Conservation (phyloP, 305 asterid genomes). For the Lippia alba region DNA sequence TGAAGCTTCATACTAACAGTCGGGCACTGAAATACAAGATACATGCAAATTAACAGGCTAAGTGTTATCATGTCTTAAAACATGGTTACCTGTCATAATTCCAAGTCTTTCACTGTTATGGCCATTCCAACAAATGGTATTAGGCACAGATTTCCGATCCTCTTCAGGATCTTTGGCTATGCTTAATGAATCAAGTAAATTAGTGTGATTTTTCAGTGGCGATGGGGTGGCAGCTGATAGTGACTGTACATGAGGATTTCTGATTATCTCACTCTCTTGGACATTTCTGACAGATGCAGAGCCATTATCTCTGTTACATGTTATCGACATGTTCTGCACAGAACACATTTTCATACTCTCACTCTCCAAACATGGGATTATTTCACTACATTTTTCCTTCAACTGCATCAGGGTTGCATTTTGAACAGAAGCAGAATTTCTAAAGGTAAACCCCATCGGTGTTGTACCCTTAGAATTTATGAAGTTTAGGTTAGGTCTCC, state of each 20-base stretch:
- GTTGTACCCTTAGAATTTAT: conserved; percentile 33
- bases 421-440: conserved; percentile 38
- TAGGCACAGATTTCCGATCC: conserved; percentile 37
- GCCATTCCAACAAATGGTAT: conserved; percentile 40
- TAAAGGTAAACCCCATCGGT: conserved; percentile 35
- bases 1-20: conserved; percentile 27
- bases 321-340: conserved; percentile 38
- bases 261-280: conserved; percentile 38
- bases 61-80: conserved; percentile 26
- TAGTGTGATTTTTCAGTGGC: conserved; percentile 25
- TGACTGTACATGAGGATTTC: conserved; percentile 34
- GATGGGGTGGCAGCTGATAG: conserved; percentile 30
- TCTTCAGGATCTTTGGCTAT: conserved; percentile 36
- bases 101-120: conserved; percentile 35
- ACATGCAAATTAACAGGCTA: conserved; percentile 20
- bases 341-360: conserved; percentile 42
- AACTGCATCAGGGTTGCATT: conserved; percentile 39
- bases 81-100: conserved; percentile 41
- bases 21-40: conserved; percentile 3
- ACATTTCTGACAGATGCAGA: conserved; percentile 37
- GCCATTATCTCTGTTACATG: conserved; percentile 31
- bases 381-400: conserved; percentile 30
- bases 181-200: conserved; percentile 30
- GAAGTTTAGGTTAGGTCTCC: conserved; percentile 36
- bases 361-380: conserved; percentile 32